phyloP scores from a whole-genome alignment of 441 rosid species.

The Pelargonium myrrhifolium region DNA sequence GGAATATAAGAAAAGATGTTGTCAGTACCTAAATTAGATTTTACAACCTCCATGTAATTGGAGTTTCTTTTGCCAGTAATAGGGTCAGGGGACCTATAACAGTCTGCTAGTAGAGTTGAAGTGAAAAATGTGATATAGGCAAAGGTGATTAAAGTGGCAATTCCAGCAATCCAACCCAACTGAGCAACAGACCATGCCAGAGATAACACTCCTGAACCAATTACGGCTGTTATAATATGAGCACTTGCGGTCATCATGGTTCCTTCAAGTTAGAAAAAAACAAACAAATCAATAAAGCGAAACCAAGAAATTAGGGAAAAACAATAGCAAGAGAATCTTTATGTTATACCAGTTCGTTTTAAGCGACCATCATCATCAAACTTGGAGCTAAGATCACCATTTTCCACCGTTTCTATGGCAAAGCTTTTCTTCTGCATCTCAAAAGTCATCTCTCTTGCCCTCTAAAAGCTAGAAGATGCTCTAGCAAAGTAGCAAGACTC shows the following conservation, averaged over 20 bases:
- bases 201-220: background rate
- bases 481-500: too few species aligned
- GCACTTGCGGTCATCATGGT: conserved; percentile 8
- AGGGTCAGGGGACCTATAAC: conserved; percentile 65
- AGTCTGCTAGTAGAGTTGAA: conserved; percentile 66
- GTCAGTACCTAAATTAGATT: conserved; percentile 51
- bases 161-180: conserved; percentile 11
- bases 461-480: background rate
- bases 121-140: conserved; percentile 67
- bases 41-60: conserved; percentile 82
- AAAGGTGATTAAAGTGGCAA: conserved; percentile 21
- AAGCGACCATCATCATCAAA: conserved; percentile 22
- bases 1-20: background rate
- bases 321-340: background rate
- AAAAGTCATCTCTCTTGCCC: background rate
- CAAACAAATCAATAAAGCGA: background rate
- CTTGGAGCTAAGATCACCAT: background rate
- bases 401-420: conserved; percentile 9
- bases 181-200: background rate
- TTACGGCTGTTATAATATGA: background rate
- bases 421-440: background rate
- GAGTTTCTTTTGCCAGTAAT: conserved; percentile 64
- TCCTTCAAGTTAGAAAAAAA: background rate
- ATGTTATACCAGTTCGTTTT: conserved; percentile 22
- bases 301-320: background rate